These are phyloP conservation scores for Dioscorea cayenensis DNA, from an alignment of 116 monocot genomes.

Conservation along the genomic window DNA sequence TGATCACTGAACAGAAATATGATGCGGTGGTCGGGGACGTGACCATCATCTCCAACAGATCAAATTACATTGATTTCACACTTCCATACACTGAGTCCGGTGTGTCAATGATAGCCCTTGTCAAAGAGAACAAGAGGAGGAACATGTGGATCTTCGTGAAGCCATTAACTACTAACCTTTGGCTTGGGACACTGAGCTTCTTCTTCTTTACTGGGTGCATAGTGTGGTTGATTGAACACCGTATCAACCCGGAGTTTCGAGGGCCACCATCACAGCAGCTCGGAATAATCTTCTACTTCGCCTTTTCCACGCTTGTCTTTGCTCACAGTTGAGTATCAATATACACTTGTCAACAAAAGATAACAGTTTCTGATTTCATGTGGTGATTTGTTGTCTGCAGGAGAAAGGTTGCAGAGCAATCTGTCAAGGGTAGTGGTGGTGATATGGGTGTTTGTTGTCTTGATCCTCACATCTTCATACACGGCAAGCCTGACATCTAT, in stretches of 20 bases:
- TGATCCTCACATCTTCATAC: conserved; percentile 59
- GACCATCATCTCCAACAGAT: conserved; percentile 49
- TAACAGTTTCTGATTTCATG: not conserved
- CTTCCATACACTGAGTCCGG: conserved; percentile 55
- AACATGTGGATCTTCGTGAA: conserved; percentile 48
- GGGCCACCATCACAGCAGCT: conserved; percentile 36
- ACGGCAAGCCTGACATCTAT: conserved; percentile 65
- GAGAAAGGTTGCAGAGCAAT: conserved; percentile 46
- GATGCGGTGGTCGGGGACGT: conserved; percentile 66
- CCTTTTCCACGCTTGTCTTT: conserved; percentile 62
- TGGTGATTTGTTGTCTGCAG: conserved; percentile 17
- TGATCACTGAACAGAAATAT: conserved; percentile 24
- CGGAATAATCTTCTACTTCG: conserved; percentile 56
- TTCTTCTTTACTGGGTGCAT: conserved; percentile 60
- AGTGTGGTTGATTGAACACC: conserved; percentile 57
- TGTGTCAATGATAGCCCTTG: conserved; percentile 50
- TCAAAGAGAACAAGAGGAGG: conserved; percentile 21
- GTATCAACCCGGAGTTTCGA: conserved; percentile 46
- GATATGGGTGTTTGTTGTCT: conserved; percentile 64
- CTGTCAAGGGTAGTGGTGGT: conserved; percentile 47
- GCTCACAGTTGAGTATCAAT: conserved; percentile 30
- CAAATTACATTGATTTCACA: conserved; percentile 51
- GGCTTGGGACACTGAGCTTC: conserved; percentile 35
- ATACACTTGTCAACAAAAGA: not conserved
- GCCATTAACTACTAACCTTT: conserved; percentile 48